Evolutionary conservation across 177 flowering plant species (phyloP).

Genomic region (Vitis hybrid): DNA sequence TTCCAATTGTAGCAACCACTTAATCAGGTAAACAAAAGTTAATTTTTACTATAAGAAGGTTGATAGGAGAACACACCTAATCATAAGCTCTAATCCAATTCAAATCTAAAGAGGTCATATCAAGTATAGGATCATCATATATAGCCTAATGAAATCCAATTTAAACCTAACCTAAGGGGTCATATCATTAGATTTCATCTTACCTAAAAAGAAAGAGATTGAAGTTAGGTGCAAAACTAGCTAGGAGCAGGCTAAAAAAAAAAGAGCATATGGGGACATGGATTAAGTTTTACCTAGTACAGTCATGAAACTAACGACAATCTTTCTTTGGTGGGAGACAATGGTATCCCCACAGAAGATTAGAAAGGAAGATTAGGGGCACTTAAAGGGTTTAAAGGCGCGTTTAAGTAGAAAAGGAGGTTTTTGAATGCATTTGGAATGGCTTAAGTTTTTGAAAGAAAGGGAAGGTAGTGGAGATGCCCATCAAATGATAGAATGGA

Average conservation of each 20-base stretch:
- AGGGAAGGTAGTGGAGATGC: too few relatives aligned
- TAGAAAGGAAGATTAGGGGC: constrained; percentile 5
- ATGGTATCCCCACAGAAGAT: constrained; percentile 15
- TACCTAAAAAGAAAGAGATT: not conserved
- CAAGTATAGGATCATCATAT: not conserved
- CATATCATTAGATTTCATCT: not conserved
- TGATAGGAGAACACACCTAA: not conserved
- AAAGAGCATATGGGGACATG: too few relatives aligned
- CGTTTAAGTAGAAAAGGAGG: too few relatives aligned
- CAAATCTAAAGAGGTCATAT: not conserved
- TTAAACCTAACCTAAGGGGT: too few relatives aligned
- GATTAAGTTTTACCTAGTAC: not conserved
- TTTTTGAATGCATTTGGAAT: too few relatives aligned
- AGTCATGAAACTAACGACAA: not conserved
- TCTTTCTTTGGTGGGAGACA: constrained; percentile 15
- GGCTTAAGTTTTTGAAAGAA: too few relatives aligned
- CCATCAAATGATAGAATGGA: too few relatives aligned
- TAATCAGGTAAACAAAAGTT: not conserved
- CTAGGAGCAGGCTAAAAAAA: too few relatives aligned
- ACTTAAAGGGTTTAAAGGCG: not conserved
- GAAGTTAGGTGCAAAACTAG: not conserved
- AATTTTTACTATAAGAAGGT: not conserved
- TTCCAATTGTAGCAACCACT: not conserved
- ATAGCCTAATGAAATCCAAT: not conserved
- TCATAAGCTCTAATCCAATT: not conserved